Evolutionary conservation across 23 red algal genomes (phyloP).

Genomic region (Pyropia haitanensis): DNA sequence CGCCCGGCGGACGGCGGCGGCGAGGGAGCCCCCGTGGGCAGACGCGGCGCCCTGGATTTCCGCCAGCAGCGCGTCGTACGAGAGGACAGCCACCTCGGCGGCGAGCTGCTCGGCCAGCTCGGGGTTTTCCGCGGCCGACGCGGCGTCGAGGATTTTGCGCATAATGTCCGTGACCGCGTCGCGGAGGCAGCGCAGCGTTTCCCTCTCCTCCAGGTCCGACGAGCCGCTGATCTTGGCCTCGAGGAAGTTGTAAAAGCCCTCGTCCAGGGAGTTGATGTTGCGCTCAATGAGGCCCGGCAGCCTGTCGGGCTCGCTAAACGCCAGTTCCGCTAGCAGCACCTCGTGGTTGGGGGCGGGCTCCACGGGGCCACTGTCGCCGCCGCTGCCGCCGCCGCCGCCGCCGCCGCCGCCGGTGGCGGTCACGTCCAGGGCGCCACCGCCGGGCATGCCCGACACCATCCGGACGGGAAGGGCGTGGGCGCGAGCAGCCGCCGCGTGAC

Average conservation of each 20-base stretch:
- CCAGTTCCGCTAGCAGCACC: slow-evolving; percentile 74
- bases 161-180: slow-evolving; percentile 83
- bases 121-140: slow-evolving; percentile 1
- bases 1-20: slow-evolving; percentile 4
- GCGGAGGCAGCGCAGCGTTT: slow-evolving; percentile 57
- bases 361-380: neutral
- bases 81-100: slow-evolving; percentile 25
- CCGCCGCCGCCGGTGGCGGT: neutral
- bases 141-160: slow-evolving; percentile 35
- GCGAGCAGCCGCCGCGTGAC: no score
- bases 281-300: slow-evolving; percentile 65
- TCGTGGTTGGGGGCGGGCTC: slow-evolving; percentile 28
- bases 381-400: no score
- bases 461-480: no score
- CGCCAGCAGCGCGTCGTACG: slow-evolving; percentile 54
- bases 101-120: neutral
- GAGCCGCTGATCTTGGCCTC: slow-evolving; percentile 69
- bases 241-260: slow-evolving; percentile 84
- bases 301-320: slow-evolving; percentile 63
- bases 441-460: neutral
- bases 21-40: slow-evolving; percentile 4
- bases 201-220: slow-evolving; percentile 74
- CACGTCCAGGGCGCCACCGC: neutral
- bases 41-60: slow-evolving; percentile 1
- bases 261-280: slow-evolving; percentile 65